Conservation (phyloP, 2,329 filamentous ascomycete genomes). For the Truncatella angustata region DNA sequence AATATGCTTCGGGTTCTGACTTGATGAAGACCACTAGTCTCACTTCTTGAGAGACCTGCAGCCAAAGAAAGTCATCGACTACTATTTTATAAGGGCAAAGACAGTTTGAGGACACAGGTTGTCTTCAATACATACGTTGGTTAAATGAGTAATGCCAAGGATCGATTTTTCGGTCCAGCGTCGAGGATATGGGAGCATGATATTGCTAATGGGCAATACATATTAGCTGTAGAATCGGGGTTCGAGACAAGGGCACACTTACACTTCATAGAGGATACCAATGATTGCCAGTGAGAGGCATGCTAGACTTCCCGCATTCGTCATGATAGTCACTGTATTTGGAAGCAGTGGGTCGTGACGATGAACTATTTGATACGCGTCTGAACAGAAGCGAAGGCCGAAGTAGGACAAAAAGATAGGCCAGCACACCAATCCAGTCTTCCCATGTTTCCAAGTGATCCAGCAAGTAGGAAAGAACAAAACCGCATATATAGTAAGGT, state of each 20-base stretch:
- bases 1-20: too few species aligned
- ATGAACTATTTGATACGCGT: background rate
- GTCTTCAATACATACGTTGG: too few species aligned
- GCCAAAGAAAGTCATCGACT: too few species aligned
- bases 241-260: background rate
- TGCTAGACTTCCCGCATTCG: background rate
- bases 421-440: constrained; percentile 2
- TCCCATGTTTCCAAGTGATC: constrained; percentile 1
- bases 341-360: background rate
- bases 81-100: too few species aligned
- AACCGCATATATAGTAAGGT: constrained; percentile 2
- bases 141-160: background rate
- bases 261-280: constrained; percentile 3
- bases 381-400: background rate
- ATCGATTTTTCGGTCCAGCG: constrained; percentile 4
- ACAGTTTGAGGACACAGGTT: too few species aligned
- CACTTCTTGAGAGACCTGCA: too few species aligned
- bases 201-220: background rate
- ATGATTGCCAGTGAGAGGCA: background rate
- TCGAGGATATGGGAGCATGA: background rate
- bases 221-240: too few species aligned
- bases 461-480: background rate
- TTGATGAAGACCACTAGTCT: too few species aligned
- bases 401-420: constrained; percentile 2
- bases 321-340: constrained; percentile 1